These are phyloP conservation scores for Lipomyces chichibuensis DNA, from an alignment of 805 yeast genomes.

Conservation along the genomic window DNA sequence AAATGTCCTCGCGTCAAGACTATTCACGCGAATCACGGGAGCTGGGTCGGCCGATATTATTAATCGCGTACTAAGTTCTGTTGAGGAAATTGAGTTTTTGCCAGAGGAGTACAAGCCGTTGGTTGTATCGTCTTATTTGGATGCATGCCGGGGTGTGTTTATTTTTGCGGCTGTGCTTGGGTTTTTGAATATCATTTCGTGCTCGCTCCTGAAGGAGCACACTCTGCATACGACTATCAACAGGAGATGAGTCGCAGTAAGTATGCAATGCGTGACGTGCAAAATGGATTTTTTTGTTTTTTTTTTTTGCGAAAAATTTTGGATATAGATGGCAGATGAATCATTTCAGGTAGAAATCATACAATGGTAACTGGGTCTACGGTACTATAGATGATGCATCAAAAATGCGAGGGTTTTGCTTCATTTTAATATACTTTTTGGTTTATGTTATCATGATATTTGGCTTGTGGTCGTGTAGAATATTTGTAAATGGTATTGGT, in stretches of 20 bases:
- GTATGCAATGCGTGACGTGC: too few species aligned
- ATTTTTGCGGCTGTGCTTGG: slow-evolving; percentile 50
- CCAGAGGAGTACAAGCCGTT: slow-evolving; percentile 52
- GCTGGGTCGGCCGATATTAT: slow-evolving; percentile 41
- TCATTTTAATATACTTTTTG: too few species aligned
- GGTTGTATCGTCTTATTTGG: slow-evolving; percentile 51
- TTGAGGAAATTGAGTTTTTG: slow-evolving; percentile 54
- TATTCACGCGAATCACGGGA: slow-evolving; percentile 40
- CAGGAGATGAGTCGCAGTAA: slow-evolving; percentile 8
- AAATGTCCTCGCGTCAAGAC: slow-evolving; percentile 46
- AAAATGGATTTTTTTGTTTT: too few species aligned
- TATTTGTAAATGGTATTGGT: too few species aligned
- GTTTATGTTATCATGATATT: too few species aligned
- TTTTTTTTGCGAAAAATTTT: too few species aligned
- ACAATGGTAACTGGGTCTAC: too few species aligned
- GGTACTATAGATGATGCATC: too few species aligned
- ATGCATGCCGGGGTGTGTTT: slow-evolving; percentile 57
- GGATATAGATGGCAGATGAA: too few species aligned
- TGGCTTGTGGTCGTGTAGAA: too few species aligned
- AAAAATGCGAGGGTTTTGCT: too few species aligned
- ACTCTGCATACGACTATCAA: slow-evolving; percentile 52
- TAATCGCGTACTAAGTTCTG: slow-evolving; percentile 53
- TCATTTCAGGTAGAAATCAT: too few species aligned
- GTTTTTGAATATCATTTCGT: slow-evolving; percentile 48
- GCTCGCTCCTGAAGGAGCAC: slow-evolving; percentile 60